These are phyloP conservation scores for Aphanomyces cochlioides DNA, from an alignment of 352 stramenopile species.

Conservation along the genomic window DNA sequence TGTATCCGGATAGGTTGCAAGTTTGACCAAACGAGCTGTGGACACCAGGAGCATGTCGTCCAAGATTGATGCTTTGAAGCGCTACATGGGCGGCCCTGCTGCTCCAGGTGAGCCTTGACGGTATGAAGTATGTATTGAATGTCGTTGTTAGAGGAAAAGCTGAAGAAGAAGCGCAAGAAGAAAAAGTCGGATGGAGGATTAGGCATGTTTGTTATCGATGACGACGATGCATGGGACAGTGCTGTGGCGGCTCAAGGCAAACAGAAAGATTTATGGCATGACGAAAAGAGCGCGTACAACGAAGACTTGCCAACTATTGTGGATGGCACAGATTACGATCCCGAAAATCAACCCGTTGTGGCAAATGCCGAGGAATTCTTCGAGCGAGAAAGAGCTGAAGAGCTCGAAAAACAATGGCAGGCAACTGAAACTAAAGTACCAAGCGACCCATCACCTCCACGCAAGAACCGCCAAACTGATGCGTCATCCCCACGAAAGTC, in stretches of 20 bases:
- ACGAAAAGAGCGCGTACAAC: constrained; percentile 42
- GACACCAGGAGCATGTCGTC: constrained; percentile 38
- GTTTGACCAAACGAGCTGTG: not conserved
- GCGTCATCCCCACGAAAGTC: constrained; percentile 50
- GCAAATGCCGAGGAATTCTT: constrained; percentile 67
- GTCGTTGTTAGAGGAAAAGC: constrained; percentile 24
- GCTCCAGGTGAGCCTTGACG: constrained; percentile 31
- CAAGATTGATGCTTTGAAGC: constrained; percentile 79
- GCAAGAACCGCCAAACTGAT: constrained; percentile 34
- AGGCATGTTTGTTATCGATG: constrained; percentile 51
- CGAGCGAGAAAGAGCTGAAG: constrained; percentile 43
- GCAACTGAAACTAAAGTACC: constrained; percentile 23
- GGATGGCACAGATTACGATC: constrained; percentile 46
- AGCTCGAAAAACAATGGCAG: constrained; percentile 29
- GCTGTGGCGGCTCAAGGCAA: constrained; percentile 42
- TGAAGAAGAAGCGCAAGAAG: constrained; percentile 56
- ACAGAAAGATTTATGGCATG: constrained; percentile 59
- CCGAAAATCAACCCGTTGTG: constrained; percentile 64
- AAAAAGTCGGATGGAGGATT: constrained; percentile 42
- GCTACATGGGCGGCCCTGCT: constrained; percentile 51
- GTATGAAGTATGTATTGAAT: constrained; percentile 1
- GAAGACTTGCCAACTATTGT: constrained; percentile 47
- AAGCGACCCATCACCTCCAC: constrained; percentile 7
- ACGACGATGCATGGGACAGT: constrained; percentile 52
- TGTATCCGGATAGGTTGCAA: constrained; percentile 1